Evolutionary conservation across 345 rosid species (phyloP), one percentile per base, ranked within the genome.

Genomic region (Arabidopsis arenosa): DNA sequence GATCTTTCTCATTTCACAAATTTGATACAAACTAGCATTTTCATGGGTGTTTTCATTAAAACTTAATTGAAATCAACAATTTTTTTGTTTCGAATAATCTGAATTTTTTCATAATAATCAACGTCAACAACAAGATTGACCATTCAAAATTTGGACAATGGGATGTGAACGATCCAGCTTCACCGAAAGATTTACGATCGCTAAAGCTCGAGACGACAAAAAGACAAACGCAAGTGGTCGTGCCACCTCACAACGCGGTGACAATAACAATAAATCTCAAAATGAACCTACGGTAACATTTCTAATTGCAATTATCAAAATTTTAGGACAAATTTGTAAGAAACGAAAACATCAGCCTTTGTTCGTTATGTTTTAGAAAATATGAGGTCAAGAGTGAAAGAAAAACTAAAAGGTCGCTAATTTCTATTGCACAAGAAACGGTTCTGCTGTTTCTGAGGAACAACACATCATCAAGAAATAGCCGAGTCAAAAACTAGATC

Each of bases 141-240:
- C 93, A 33, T 75, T 86, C 93, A 6, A 88, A 86, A 81, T 88
- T 88, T 51, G 90, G 93, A 10, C 89, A 86, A 76, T 88, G 93
- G 93, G 90, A 88, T 51, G 90, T 88, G 70, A 88, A 86, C 67
- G 88, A 88, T 73, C 90, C 93, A 11, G 89, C 93, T 66, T 84
- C 93, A 41, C 93, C 1, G 93, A 86, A 82, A 89, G 90, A 30
- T 88, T 83, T 49, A 88, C 90, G 12, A 87, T 88, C 51, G 84
- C 84, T 72, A 88, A 86, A 84, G 90, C 90, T 56, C 83, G 93
- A 60, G 87, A 88, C 73, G 90, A 86, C 75, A 88, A 83, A 66
- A 86, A 86, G 74, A 72, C 84, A 48, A 80, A 69, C 13, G 83
- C 80, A 9, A 75, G 77, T 56, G 84, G 79, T 6, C 74, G 70